Conservation (phyloP, 257 asterid genomes). For the Capsicum rhomboideum region DNA sequence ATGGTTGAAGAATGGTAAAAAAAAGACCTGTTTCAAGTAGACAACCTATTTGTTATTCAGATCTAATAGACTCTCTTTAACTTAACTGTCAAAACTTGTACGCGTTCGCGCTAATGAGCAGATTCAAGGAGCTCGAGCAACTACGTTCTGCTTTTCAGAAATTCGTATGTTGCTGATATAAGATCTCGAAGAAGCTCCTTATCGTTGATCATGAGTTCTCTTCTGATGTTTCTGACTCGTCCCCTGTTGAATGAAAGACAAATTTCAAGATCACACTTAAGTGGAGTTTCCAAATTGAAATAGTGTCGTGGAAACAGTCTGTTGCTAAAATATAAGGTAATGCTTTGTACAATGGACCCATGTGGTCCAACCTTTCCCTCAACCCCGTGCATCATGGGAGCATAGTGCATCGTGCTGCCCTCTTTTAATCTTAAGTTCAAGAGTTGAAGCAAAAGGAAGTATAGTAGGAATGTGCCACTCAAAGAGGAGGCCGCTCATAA, state of each 20-base stretch:
- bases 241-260: constrained; percentile 35
- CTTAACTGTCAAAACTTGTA: background rate
- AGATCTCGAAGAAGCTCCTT: too few relatives aligned
- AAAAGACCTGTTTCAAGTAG: background rate
- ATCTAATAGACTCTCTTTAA: background rate
- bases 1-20: background rate
- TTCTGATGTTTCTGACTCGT: constrained; percentile 64
- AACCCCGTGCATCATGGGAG: background rate
- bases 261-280: background rate
- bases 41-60: background rate
- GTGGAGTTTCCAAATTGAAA: background rate
- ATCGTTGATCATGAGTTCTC: background rate
- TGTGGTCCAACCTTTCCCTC: background rate
- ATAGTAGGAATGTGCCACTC: background rate
- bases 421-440: background rate
- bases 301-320: background rate
- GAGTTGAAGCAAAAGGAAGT: background rate
- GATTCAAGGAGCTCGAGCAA: background rate
- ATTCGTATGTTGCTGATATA: background rate
- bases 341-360: background rate
- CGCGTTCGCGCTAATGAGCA: background rate
- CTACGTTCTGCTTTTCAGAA: background rate
- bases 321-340: background rate
- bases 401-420: background rate
- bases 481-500: background rate